phyloP scores from a whole-genome alignment of 345 rosid species.

The Euphorbia tirucalli region DNA sequence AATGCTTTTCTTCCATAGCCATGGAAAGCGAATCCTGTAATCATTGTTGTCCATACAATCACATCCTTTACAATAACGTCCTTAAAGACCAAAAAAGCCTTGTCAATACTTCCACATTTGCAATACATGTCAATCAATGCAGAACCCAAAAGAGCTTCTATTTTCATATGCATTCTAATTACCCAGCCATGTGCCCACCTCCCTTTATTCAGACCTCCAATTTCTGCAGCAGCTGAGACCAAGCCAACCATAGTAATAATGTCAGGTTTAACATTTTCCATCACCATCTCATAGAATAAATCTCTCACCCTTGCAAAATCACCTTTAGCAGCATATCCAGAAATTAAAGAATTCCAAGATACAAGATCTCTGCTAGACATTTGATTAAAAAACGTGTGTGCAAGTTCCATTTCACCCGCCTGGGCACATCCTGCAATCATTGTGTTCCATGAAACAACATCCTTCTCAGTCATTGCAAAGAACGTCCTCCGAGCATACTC shows the following conservation, averaged over 20 bases:
- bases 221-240: slow-evolving; percentile 22
- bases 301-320: slow-evolving; percentile 8
- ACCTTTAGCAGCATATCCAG: slow-evolving; percentile 21
- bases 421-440: slow-evolving; percentile 26
- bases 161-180: slow-evolving; percentile 19
- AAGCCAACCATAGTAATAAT: slow-evolving; percentile 15
- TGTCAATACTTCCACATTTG: slow-evolving; percentile 23
- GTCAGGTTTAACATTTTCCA: slow-evolving; percentile 12
- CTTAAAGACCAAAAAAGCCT: slow-evolving; percentile 17
- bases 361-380: slow-evolving; percentile 20
- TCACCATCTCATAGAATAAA: slow-evolving; percentile 9
- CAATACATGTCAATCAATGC: slow-evolving; percentile 28
- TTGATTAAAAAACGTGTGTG: slow-evolving; percentile 15
- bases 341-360: slow-evolving; percentile 29
- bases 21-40: slow-evolving; percentile 24
- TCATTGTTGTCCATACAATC: slow-evolving; percentile 25
- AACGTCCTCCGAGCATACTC: slow-evolving; percentile 39
- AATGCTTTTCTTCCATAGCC: slow-evolving; percentile 24
- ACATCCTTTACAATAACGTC: slow-evolving; percentile 17
- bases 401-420: slow-evolving; percentile 16
- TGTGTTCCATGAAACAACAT: slow-evolving; percentile 29
- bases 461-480: slow-evolving; percentile 27
- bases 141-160: slow-evolving; percentile 24
- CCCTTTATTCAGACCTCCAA: slow-evolving; percentile 17
- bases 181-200: slow-evolving; percentile 27